Evolutionary conservation across 192 early-diverging fungal genomes (phyloP).

Genomic region (Gorgonomyces haynaldii): DNA sequence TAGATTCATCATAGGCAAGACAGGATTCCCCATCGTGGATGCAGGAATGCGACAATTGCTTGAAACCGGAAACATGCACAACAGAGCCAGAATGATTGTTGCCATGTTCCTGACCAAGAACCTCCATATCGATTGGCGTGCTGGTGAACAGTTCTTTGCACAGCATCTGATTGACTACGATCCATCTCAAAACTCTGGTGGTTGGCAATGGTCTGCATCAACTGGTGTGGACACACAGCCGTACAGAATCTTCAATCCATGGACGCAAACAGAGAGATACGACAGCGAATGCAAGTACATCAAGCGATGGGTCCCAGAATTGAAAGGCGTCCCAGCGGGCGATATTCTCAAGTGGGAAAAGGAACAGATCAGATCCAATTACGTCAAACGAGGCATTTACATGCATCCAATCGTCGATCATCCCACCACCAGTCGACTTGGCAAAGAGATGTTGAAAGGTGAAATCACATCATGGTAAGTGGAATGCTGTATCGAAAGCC

Average conservation of each 20-base stretch:
- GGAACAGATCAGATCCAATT: slow-evolving; percentile 3
- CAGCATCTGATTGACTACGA: slow-evolving; percentile 56
- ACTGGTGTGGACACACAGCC: slow-evolving; percentile 61
- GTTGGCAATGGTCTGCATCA: slow-evolving; percentile 27
- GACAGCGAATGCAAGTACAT: slow-evolving; percentile 49
- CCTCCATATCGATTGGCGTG: slow-evolving; percentile 50
- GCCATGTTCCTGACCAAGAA: slow-evolving; percentile 36
- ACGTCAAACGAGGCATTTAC: slow-evolving; percentile 26
- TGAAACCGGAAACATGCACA: slow-evolving; percentile 50
- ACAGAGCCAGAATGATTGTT: slow-evolving; percentile 49
- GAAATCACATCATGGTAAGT: no score
- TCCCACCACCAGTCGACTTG: not conserved
- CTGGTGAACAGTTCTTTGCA: slow-evolving; percentile 61
- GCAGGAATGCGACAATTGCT: slow-evolving; percentile 51
- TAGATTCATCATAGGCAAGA: slow-evolving; percentile 55
- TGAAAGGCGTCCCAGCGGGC: slow-evolving; percentile 25
- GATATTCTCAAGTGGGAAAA: slow-evolving; percentile 39
- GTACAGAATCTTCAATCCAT: slow-evolving; percentile 56
- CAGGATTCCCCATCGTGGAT: slow-evolving; percentile 22
- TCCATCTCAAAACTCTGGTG: slow-evolving; percentile 36
- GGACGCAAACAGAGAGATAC: slow-evolving; percentile 36
- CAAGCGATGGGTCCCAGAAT: slow-evolving; percentile 50
- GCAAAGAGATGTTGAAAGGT: slow-evolving; percentile 1
- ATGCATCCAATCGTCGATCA: slow-evolving; percentile 58
- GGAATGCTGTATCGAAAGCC: no score